Evolutionary conservation across 2,329 filamentous ascomycete species (phyloP).

Genomic region (Dichotomopilus funicola): DNA sequence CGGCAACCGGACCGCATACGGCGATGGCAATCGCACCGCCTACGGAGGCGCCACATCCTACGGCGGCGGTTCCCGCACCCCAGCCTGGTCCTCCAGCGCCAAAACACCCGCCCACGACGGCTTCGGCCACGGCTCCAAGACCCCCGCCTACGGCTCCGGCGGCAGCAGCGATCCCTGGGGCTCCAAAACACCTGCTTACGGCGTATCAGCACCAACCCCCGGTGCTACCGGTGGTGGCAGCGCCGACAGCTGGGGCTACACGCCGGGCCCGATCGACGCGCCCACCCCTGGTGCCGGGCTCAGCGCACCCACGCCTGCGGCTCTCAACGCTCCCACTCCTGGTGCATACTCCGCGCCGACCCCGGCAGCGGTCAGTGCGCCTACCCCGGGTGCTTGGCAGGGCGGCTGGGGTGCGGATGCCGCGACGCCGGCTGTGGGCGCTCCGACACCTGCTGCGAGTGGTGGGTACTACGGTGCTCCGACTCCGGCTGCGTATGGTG

Average conservation of each 20-base stretch:
- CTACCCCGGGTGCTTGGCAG: constrained; percentile 56
- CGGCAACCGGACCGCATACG: constrained; percentile 71
- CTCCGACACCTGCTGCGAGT: constrained; percentile 63
- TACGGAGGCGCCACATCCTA: constrained; percentile 69
- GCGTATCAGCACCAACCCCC: constrained; percentile 51
- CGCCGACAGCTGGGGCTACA: constrained; percentile 55
- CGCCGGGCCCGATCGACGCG: constrained; percentile 53
- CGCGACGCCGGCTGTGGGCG: constrained; percentile 58
- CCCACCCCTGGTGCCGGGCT: constrained; percentile 57
- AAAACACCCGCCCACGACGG: constrained; percentile 62
- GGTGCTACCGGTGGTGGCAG: constrained; percentile 52
- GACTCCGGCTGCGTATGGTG: constrained; percentile 54
- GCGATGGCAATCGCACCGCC: constrained; percentile 68
- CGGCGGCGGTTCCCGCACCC: constrained; percentile 65
- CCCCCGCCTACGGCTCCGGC: constrained; percentile 49
- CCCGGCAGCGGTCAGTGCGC: constrained; percentile 56
- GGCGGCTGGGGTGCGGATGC: constrained; percentile 55
- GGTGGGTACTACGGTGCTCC: constrained; percentile 54
- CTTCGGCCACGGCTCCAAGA: constrained; percentile 63
- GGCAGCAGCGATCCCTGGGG: constrained; percentile 52
- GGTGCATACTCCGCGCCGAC: constrained; percentile 61
- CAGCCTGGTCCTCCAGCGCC: constrained; percentile 71
- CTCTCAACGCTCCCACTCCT: constrained; percentile 64
- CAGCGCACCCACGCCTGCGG: constrained; percentile 55
- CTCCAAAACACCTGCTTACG: constrained; percentile 73